Percentiles rank a stretch among this genome's conserved stretches.
phyloP scores from a whole-genome alignment of 208 protist genomes.

The Trypanosoma platydactyli region DNA sequence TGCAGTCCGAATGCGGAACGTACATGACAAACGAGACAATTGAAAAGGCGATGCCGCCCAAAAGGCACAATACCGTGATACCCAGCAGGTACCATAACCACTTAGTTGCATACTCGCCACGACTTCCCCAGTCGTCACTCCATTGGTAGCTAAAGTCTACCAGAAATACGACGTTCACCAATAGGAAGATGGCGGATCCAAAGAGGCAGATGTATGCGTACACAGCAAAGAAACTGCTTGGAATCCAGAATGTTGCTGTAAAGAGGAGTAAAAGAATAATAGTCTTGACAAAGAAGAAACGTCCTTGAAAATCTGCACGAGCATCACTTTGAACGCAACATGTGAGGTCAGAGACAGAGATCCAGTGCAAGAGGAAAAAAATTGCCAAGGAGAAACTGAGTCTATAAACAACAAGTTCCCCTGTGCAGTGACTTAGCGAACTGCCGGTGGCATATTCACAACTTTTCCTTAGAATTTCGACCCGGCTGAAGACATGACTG shows the following conservation, averaged over 20 bases:
- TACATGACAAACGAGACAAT: slow-evolving; percentile 74
- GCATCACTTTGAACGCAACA: slow-evolving; percentile 81
- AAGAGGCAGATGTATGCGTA: slow-evolving; percentile 89
- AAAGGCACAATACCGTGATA: slow-evolving; percentile 48
- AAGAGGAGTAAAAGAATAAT: slow-evolving; percentile 67
- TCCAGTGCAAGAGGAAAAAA: slow-evolving; percentile 85
- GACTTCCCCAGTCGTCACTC: slow-evolving; percentile 90
- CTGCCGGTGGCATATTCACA: slow-evolving; percentile 40
- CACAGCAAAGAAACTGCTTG: slow-evolving; percentile 79
- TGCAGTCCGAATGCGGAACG: slow-evolving; percentile 79
- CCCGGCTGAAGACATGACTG: slow-evolving; percentile 44
- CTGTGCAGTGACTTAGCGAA: slow-evolving; percentile 38
- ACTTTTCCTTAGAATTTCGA: slow-evolving; percentile 57
- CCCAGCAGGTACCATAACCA: slow-evolving; percentile 87
- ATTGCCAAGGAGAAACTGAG: slow-evolving; percentile 77
- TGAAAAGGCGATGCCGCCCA: slow-evolving; percentile 45
- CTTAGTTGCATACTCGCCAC: slow-evolving; percentile 75
- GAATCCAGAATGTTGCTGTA: slow-evolving; percentile 69
- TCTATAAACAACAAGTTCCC: slow-evolving; percentile 84
- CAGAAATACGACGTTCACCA: slow-evolving; percentile 92
- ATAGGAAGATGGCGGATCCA: slow-evolving; percentile 73
- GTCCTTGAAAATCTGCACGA: slow-evolving; percentile 69
- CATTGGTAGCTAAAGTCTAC: slow-evolving; percentile 94
- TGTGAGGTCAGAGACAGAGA: slow-evolving; percentile 83
- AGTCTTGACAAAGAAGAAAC: slow-evolving; percentile 82